Conservation (phyloP, 75 land plant species). For the Isoetes taiwanensis region DNA sequence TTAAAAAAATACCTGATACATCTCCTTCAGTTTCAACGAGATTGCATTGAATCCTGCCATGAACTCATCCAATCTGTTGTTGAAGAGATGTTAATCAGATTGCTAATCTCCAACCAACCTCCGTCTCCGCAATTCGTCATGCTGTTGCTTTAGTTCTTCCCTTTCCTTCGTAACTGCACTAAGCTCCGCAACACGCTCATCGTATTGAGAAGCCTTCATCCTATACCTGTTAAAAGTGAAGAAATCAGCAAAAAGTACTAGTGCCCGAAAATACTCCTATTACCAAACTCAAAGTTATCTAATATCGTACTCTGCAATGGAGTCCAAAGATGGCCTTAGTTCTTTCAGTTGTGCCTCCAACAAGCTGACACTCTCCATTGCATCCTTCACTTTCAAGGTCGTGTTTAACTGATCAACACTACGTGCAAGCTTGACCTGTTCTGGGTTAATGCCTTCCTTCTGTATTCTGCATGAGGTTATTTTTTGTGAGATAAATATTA, state of each 20-base stretch:
- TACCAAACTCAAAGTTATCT: background rate
- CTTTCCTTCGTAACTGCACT: conserved; percentile 63
- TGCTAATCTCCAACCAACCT: conserved; percentile 19
- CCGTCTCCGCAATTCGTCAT: conserved; percentile 74
- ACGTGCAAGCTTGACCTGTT: conserved; percentile 44
- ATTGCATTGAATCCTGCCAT: conserved; percentile 95
- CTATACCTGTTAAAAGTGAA: conserved; percentile 43
- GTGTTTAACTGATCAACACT: conserved; percentile 25
- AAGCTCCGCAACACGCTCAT: conserved; percentile 67
- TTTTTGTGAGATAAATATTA: no score
- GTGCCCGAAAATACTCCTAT: background rate
- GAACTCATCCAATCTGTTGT: conserved; percentile 79
- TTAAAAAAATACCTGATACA: conserved; percentile 97
- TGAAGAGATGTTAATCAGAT: background rate
- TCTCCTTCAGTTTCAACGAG: conserved; percentile 89
- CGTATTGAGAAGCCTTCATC: conserved; percentile 47
- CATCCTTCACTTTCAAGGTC: conserved; percentile 34
- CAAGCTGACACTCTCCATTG: conserved; percentile 56
- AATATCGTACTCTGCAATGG: conserved; percentile 65
- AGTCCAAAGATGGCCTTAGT: conserved; percentile 78
- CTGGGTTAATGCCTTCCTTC: conserved; percentile 67
- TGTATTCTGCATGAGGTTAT: conserved; percentile 73
- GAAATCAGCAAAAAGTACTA: background rate
- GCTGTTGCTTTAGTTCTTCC: conserved; percentile 60
- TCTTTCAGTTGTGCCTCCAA: conserved; percentile 80